phyloP scores from a whole-genome alignment of 352 stramenopile genomes.

The Plasmopara halstedii region DNA sequence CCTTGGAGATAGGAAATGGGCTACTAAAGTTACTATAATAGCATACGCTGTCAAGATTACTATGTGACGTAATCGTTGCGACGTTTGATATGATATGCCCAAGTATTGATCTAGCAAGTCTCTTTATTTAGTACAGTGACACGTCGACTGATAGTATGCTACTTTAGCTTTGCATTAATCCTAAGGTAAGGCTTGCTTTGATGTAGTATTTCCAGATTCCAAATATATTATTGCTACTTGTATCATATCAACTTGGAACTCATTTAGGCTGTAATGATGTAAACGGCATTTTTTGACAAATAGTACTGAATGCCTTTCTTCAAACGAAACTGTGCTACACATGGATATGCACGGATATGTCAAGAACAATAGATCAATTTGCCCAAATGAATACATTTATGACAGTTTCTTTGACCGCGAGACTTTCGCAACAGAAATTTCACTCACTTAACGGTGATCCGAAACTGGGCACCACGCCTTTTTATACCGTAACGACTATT shows the following conservation, averaged over 20 bases:
- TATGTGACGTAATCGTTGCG: too few species aligned
- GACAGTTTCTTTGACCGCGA: too few species aligned
- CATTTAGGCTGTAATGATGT: background rate
- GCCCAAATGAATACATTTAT: too few species aligned
- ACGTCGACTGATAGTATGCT: too few species aligned
- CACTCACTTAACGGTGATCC: background rate
- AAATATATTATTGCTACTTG: too few species aligned
- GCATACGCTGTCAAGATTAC: too few species aligned
- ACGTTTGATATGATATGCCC: too few species aligned
- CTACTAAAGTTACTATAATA: too few species aligned
- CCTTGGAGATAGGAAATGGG: too few species aligned
- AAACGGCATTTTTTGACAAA: background rate
- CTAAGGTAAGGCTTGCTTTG: background rate
- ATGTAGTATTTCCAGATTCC: too few species aligned
- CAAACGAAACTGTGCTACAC: background rate
- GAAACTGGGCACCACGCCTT: conserved; percentile 1
- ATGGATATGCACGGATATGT: background rate
- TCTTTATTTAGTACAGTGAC: too few species aligned
- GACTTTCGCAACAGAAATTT: background rate
- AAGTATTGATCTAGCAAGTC: background rate
- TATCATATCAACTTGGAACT: background rate
- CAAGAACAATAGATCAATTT: background rate
- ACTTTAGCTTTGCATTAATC: background rate
- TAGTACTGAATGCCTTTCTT: background rate
- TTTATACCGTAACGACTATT: conserved; percentile 1